These are phyloP conservation scores for Anisodus acutangulus DNA, from an alignment of 257 asterid genomes.

Conservation along the genomic window DNA sequence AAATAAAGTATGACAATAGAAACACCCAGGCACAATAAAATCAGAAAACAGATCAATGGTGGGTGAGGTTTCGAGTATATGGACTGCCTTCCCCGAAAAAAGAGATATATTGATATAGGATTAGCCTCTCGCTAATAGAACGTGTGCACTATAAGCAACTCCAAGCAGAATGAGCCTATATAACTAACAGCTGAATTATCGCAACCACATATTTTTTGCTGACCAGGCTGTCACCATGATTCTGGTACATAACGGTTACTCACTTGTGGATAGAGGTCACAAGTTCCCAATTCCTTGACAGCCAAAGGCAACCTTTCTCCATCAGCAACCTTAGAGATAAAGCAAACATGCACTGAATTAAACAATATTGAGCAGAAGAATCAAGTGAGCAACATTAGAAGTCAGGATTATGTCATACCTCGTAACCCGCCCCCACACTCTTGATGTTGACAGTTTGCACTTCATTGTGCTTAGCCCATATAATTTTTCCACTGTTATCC, in stretches of 20 bases:
- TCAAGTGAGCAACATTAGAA: slow-evolving; percentile 21
- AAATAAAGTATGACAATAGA: neutral
- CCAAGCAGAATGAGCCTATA: neutral
- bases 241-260: slow-evolving; percentile 37
- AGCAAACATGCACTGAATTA: slow-evolving; percentile 13
- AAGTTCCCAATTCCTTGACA: slow-evolving; percentile 93
- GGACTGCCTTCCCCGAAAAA: neutral
- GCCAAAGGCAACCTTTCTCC: slow-evolving; percentile 98
- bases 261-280: slow-evolving; percentile 99
- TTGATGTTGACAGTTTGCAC: slow-evolving; percentile 96
- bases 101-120: neutral
- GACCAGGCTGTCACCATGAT: neutral
- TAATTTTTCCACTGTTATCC: slow-evolving; percentile 94
- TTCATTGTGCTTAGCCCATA: slow-evolving; percentile 99
- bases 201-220: slow-evolving; percentile 6
- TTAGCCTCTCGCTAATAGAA: neutral
- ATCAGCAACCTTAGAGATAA: slow-evolving; percentile 70
- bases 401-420: slow-evolving; percentile 50
- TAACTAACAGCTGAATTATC: slow-evolving; percentile 10
- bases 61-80: neutral
- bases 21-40: neutral
- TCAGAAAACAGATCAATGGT: neutral
- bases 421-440: slow-evolving; percentile 88
- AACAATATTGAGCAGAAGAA: slow-evolving; percentile 23
- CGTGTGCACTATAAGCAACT: neutral